Percentiles rank a stretch among this genome's conserved stretches.
These are phyloP conservation scores for Triadica sebifera DNA, from an alignment of 345 rosid species.

Conservation along the genomic window DNA sequence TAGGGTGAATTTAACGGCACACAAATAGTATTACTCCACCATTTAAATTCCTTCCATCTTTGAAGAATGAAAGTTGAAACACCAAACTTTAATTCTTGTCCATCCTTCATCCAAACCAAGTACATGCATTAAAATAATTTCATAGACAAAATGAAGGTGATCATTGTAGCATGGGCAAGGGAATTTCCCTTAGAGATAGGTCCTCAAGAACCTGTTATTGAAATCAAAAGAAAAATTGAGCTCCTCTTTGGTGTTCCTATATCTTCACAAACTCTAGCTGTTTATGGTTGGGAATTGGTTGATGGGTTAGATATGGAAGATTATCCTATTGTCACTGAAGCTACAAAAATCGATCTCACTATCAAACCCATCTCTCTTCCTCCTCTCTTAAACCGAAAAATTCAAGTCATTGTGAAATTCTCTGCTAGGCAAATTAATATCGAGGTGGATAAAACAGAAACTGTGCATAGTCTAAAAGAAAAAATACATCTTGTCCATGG, in stretches of 20 bases:
- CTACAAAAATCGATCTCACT: conserved; percentile 68
- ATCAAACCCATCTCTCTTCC: conserved; percentile 26
- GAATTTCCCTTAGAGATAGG: conserved; percentile 12
- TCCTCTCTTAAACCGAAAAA: conserved; percentile 17
- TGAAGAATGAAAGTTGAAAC: neutral
- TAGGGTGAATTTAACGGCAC: neutral
- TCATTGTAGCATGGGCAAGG: conserved; percentile 10
- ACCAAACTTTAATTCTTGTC: neutral
- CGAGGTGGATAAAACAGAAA: conserved; percentile 68
- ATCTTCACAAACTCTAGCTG: conserved; percentile 51
- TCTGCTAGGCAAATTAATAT: conserved; percentile 43
- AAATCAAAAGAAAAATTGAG: conserved; percentile 22
- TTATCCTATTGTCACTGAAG: conserved; percentile 68
- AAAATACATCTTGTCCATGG: conserved; percentile 70
- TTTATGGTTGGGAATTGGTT: conserved; percentile 69
- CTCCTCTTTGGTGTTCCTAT: conserved; percentile 51
- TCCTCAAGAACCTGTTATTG: conserved; percentile 6
- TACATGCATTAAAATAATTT: too few relatives aligned
- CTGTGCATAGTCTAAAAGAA: conserved; percentile 79
- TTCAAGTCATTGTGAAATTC: conserved; percentile 55
- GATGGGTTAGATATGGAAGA: conserved; percentile 93
- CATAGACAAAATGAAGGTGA: neutral
- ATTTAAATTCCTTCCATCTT: neutral
- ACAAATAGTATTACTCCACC: neutral
- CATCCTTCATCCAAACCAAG: too few relatives aligned